These are phyloP conservation scores for Pyrus hybrid DNA, from an alignment of 331 rosid genomes.

Conservation along the genomic window DNA sequence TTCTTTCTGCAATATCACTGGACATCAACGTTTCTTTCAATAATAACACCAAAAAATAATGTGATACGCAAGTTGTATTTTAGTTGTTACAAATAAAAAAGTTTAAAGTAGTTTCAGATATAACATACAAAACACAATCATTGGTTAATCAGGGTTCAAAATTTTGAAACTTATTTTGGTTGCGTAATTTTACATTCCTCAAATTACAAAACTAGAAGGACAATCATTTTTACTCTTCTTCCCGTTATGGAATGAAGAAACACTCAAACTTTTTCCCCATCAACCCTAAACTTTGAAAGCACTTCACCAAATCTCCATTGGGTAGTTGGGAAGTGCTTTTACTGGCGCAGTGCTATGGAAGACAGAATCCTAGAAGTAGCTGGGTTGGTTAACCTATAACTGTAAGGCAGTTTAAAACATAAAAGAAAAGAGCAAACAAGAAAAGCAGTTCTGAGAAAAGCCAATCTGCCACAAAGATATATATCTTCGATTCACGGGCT, in stretches of 20 bases:
- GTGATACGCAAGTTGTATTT: not conserved
- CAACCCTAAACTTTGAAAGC: conserved; percentile 3
- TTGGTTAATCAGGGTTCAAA: not conserved
- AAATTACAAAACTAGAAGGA: not conserved
- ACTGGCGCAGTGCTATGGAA: not conserved
- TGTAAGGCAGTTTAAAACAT: conserved; percentile 1
- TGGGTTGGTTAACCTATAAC: conserved; percentile 13
- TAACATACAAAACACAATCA: not conserved
- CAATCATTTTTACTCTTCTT: not conserved
- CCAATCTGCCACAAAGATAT: conserved; percentile 22
- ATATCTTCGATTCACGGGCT: conserved; percentile 25
- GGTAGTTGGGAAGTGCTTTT: conserved; percentile 15
- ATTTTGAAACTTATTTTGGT: not conserved
- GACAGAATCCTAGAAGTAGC: conserved; percentile 11
- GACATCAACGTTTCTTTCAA: not conserved
- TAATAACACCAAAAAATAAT: not conserved
- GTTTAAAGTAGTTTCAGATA: not conserved
- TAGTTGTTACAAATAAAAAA: not conserved
- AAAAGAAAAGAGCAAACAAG: not conserved
- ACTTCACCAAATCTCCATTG: conserved; percentile 24
- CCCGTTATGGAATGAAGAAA: not conserved
- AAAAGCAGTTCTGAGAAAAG: not conserved
- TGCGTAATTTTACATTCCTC: not conserved
- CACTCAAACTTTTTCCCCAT: not conserved
- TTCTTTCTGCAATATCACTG: not conserved